Evolutionary conservation across 805 yeast species (phyloP).

Genomic region (Diddensiella transvaalensis): DNA sequence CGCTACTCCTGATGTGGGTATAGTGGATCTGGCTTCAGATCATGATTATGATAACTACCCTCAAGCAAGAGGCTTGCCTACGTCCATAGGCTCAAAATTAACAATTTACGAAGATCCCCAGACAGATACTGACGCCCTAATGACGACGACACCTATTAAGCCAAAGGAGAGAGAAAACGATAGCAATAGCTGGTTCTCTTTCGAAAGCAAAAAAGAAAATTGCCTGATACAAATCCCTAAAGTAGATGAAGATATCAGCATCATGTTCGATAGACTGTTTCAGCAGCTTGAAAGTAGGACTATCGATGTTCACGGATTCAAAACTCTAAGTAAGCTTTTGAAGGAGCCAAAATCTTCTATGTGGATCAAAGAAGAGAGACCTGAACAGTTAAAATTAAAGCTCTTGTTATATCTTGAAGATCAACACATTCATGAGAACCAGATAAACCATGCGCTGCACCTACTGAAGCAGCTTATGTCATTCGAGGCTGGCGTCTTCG

Average conservation of each 20-base stretch:
- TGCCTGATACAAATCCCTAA: slow-evolving; percentile 21
- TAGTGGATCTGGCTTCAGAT: background rate
- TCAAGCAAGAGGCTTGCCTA: too few species aligned
- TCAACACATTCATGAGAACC: slow-evolving; percentile 14
- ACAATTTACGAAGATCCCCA: slow-evolving; percentile 20
- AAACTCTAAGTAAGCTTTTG: slow-evolving; percentile 22
- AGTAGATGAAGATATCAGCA: slow-evolving; percentile 16
- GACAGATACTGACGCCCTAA: background rate
- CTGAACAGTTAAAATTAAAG: slow-evolving; percentile 10
- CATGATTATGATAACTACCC: background rate
- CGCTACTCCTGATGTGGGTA: background rate
- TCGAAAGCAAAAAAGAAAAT: slow-evolving; percentile 17
- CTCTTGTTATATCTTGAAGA: slow-evolving; percentile 16
- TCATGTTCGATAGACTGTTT: slow-evolving; percentile 19
- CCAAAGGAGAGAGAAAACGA: slow-evolving; percentile 4
- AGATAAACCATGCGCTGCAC: slow-evolving; percentile 22
- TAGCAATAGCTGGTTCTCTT: slow-evolving; percentile 15
- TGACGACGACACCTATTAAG: slow-evolving; percentile 15
- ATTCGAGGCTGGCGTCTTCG: slow-evolving; percentile 13
- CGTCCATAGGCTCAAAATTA: slow-evolving; percentile 5
- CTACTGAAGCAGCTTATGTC: slow-evolving; percentile 20
- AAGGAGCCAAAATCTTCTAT: slow-evolving; percentile 11
- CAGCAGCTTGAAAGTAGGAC: slow-evolving; percentile 17
- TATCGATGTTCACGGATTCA: slow-evolving; percentile 24
- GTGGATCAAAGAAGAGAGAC: slow-evolving; percentile 19